Evolutionary conservation across 2,329 filamentous ascomycete genomes (phyloP), one percentile per base, ranked within the genome.

Genomic region (Monosporascus sp.): DNA sequence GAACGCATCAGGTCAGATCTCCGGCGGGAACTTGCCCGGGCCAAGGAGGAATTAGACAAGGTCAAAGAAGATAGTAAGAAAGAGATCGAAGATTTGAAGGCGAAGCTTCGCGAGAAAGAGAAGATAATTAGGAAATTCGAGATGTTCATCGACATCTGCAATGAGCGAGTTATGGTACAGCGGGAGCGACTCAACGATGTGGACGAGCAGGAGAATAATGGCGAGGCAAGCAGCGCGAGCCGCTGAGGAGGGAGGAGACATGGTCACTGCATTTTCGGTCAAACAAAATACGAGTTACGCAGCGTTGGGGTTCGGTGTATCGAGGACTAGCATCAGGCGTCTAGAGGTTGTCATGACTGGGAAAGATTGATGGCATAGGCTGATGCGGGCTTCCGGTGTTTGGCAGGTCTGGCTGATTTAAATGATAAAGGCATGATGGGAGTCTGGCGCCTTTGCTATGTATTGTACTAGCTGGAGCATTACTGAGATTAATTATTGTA

Each of bases 101-200:
- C 76, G 52, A 76, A 83, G 61, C 66, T 92, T 17, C 78, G 77
- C 41, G 81, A 87, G 54, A 85, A 85, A 67, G 80, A 85, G 55
- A 76, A 78, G 61, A 76, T 80, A 54, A 86, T 87, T 52, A 68
- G 77, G 55, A 83, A 80, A 63, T 87, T 85, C 59, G 83, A 87
- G 68, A 83, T 84, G 78, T 87, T 87, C 51, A 85, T 87, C 61
- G 83, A 87, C 66, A 84, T 87, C 51, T 86, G 83, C 65, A 87
- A 87, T 60, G 76, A 84, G 64, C 73, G 83, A 48, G 83, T 86
- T 56, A 86, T 86, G 74, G 73, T 84, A 50, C 81, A 83, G 65
- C 72, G 82, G 49, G 78, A 83, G 62, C 74, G 78, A 56, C 70
- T 85, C 15, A 65, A 65, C 48, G 66, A 68, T n/a, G 43, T 45